Conservation (phyloP, 2,329 filamentous ascomycete genomes). For the Cladorrhinum sp. region DNA sequence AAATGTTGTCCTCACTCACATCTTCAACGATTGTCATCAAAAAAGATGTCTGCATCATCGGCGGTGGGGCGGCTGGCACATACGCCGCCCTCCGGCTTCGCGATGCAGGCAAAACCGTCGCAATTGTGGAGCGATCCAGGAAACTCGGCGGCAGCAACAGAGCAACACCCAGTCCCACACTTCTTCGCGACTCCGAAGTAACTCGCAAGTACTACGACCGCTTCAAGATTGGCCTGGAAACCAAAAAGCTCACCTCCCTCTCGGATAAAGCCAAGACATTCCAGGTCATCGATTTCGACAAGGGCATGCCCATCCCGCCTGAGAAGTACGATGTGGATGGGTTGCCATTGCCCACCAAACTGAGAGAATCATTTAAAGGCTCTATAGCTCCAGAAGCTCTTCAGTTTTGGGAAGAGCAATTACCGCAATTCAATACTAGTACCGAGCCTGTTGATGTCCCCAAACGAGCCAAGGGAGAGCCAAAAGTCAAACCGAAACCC, state of each 20-base stretch:
- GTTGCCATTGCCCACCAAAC: background rate
- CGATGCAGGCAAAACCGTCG: conserved; percentile 21
- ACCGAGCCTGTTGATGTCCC: background rate
- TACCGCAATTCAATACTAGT: background rate
- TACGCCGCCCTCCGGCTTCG: conserved; percentile 22
- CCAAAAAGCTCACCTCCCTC: background rate
- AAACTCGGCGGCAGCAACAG: conserved; percentile 1
- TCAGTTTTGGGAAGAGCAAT: background rate
- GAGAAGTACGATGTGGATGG: background rate
- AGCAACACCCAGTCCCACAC: background rate
- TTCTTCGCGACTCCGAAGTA: background rate
- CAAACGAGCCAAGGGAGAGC: background rate
- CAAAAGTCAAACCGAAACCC: background rate
- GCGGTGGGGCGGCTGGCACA: conserved; percentile 23
- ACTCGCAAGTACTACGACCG: background rate
- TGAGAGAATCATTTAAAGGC: background rate
- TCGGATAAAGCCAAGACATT: background rate
- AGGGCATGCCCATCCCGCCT: background rate
- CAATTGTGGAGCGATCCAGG: conserved; percentile 19
- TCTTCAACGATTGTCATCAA: background rate
- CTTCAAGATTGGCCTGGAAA: background rate
- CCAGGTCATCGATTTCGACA: background rate
- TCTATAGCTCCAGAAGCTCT: background rate
- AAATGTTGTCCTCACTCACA: background rate
- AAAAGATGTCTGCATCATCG: conserved; percentile 22